These are phyloP conservation scores for Pseudocercospora vitis DNA, from an alignment of 2,329 filamentous ascomycete species.

Conservation along the genomic window DNA sequence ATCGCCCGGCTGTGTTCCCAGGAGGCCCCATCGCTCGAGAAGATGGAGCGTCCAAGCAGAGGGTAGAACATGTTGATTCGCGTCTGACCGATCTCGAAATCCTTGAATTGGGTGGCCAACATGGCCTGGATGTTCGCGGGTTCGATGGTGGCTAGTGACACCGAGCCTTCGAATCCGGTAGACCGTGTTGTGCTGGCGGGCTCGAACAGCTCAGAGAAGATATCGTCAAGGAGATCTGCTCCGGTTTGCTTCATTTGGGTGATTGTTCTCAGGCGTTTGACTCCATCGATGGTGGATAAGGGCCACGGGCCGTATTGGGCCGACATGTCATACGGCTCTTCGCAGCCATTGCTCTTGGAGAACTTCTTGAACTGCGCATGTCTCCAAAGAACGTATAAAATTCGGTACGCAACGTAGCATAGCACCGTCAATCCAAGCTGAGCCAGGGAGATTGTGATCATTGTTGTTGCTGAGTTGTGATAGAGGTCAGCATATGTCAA, in stretches of 20 bases:
- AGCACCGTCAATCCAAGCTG: not conserved
- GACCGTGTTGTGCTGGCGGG: conserved; percentile 8
- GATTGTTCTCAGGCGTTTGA: conserved; percentile 2
- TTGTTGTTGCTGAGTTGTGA: not conserved
- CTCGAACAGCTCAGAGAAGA: conserved; percentile 11
- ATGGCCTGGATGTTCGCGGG: conserved; percentile 55
- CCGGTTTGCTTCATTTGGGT: conserved; percentile 9
- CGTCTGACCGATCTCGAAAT: conserved; percentile 43
- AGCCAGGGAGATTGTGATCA: not conserved
- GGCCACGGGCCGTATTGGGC: conserved; percentile 13
- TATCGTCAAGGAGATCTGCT: conserved; percentile 20
- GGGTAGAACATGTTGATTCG: conserved; percentile 27
- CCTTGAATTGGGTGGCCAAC: conserved; percentile 53
- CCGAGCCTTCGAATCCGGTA: conserved; percentile 17
- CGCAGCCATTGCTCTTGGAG: conserved; percentile 16
- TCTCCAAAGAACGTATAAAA: not conserved
- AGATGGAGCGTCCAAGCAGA: conserved; percentile 33
- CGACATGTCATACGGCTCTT: conserved; percentile 13
- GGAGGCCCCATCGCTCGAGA: conserved; percentile 33
- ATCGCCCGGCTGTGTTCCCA: conserved; percentile 36
- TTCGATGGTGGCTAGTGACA: conserved; percentile 37
- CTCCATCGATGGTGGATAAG: conserved; percentile 1
- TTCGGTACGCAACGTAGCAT: conserved; percentile 6
- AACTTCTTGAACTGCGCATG: conserved; percentile 11
- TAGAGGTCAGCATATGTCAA: no score